These are phyloP conservation scores for Glonium stellatum DNA, from an alignment of 495 filamentous ascomycete species.

Conservation along the genomic window DNA sequence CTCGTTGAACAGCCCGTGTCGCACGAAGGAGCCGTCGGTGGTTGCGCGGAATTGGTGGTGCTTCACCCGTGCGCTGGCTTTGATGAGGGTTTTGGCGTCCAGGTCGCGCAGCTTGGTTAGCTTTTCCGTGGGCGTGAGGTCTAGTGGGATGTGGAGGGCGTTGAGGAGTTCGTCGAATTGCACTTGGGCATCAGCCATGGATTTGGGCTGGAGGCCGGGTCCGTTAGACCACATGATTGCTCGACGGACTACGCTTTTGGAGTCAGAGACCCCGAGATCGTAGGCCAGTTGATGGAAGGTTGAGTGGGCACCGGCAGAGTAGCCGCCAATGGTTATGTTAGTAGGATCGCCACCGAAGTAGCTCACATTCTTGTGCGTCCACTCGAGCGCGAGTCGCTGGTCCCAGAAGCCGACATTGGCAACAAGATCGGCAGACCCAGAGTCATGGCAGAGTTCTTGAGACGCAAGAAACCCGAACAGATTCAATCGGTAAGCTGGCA, in stretches of 20 bases:
- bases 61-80: slow-evolving; percentile 36
- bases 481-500: slow-evolving; percentile 38
- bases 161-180: slow-evolving; percentile 52
- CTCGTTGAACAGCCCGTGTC: slow-evolving; percentile 38
- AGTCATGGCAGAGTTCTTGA: slow-evolving; percentile 26
- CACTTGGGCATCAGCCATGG: slow-evolving; percentile 41
- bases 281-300: slow-evolving; percentile 52
- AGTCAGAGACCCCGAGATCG: slow-evolving; percentile 43
- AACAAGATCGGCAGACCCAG: slow-evolving; percentile 15
- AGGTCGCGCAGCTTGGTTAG: slow-evolving; percentile 42
- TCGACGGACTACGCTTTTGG: slow-evolving; percentile 40
- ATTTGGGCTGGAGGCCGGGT: slow-evolving; percentile 49
- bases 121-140: slow-evolving; percentile 40
- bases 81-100: slow-evolving; percentile 37
- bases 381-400: slow-evolving; percentile 37
- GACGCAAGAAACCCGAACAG: slow-evolving; percentile 37
- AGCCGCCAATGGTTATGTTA: slow-evolving; percentile 39
- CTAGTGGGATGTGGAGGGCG: slow-evolving; percentile 41
- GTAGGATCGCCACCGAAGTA: slow-evolving; percentile 35
- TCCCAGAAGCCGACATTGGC: slow-evolving; percentile 40
- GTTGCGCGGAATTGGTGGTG: slow-evolving; percentile 50
- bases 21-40: slow-evolving; percentile 47
- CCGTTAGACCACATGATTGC: slow-evolving; percentile 52
- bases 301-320: slow-evolving; percentile 36
- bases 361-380: slow-evolving; percentile 36